Base-by-base conservation (phyloP, 192 early-diverging fungal genomes). In the Mortierella antarctica region DNA sequence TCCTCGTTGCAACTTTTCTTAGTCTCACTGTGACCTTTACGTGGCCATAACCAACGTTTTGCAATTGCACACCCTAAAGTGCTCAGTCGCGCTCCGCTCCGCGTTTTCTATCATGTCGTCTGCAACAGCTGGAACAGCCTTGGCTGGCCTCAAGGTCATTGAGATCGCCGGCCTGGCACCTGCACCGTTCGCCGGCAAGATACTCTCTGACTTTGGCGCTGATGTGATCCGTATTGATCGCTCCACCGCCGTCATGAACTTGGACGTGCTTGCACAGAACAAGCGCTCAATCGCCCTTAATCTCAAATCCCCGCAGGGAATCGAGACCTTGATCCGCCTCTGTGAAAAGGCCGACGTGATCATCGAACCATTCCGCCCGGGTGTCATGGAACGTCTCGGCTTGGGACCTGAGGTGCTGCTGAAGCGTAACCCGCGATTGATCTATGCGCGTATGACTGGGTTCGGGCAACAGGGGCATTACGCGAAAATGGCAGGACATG, bases 111-210 rank as follows among this genome's bases (percentile, higher is more conserved):
- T 57, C 41, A 83, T 82, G 74, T 53, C 57, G 18, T 41, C 74
- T 41, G 80, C 87, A 47, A 31, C 31, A 31, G 31, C 31, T 31
- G 31, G 31, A 31, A 31, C 31, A 31, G 31, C 31, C 31, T 62
- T 89, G 9, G 47, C 70, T 11, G 87, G 85, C 11, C 67, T 93
- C 40, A 85, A 73, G 31, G 91, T 93, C 4, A 67, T 93, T 23
- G 92, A 93, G 70, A 85, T 93, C 21, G 91, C 90, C 6, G 92
- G 92, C 15, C 76, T 93, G 46, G 89, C 91, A 48, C 91, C 92
- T 42, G 91, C 83, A 1, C 92, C 92, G 0, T 93, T 89, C 76
- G 88, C 89, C 11, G 89, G 88, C 17, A 90, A 91, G 86, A 81
- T 93, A 20, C 74, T 93, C 10, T 78, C 90, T 45, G 92, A 93